A percentile compares a stretch with the other conserved stretches of the same genome.
Conservation (phyloP, 106 monocot species). For the Allium fistulosum region DNA sequence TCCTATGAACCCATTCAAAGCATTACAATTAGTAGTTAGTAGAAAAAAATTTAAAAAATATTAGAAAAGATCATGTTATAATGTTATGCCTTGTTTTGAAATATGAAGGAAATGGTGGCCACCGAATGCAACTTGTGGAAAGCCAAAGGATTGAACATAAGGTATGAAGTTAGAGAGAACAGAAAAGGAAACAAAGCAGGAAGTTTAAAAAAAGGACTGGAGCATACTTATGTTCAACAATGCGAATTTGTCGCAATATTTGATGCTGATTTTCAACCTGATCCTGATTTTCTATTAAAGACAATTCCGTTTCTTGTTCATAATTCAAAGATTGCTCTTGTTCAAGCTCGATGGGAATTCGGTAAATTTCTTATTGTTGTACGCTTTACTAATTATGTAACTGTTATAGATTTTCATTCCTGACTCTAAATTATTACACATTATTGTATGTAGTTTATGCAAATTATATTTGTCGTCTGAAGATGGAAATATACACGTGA, state of each 20-base stretch:
- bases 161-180: conserved; percentile 7
- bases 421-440: too few relatives aligned
- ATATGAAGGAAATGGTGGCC: conserved; percentile 8
- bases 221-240: conserved; percentile 36
- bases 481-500: too few relatives aligned
- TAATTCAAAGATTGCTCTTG: conserved; percentile 64
- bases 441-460: too few relatives aligned
- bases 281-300: conserved; percentile 52
- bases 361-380: conserved; percentile 25
- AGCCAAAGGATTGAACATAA: conserved; percentile 10
- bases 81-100: not conserved
- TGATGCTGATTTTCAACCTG: conserved; percentile 78
- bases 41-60: too few relatives aligned
- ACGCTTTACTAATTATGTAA: too few relatives aligned
- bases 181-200: conserved; percentile 41
- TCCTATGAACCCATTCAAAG: too few relatives aligned
- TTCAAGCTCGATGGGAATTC: conserved; percentile 84
- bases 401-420: too few relatives aligned
- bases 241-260: conserved; percentile 80
- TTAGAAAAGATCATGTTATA: not conserved
- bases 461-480: too few relatives aligned
- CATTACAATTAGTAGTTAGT: too few relatives aligned
- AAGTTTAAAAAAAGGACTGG: conserved; percentile 63
- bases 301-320: conserved; percentile 56
- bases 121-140: conserved; percentile 7